These are phyloP conservation scores for Aspergillus fumigatus DNA, from an alignment of 2,329 filamentous ascomycete species.

Conservation along the genomic window DNA sequence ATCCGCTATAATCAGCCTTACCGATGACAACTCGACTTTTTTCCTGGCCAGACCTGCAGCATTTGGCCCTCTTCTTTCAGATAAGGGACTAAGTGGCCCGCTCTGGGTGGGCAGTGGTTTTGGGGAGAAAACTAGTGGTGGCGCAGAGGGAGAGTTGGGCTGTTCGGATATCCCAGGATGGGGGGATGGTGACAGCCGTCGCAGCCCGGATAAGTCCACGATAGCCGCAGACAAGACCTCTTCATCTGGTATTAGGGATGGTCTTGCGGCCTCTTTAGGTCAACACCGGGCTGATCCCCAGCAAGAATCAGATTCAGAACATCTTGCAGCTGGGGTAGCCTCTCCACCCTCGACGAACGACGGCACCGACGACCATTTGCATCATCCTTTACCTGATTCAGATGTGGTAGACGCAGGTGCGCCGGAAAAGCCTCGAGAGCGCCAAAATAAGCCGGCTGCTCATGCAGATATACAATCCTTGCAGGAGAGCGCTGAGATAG, in stretches of 20 bases:
- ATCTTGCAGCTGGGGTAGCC: conserved; percentile 12
- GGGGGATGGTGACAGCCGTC: conserved; percentile 56
- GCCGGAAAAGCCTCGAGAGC: conserved; percentile 31
- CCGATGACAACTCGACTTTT: conserved; percentile 96
- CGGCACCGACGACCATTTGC: conserved; percentile 80
- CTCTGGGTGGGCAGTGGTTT: conserved; percentile 94
- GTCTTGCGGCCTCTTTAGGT: conserved; percentile 14
- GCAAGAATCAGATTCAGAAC: conserved; percentile 17
- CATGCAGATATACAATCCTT: conserved; percentile 90
- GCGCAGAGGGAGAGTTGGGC: conserved; percentile 76
- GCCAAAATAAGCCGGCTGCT: conserved; percentile 32
- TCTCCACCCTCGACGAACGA: conserved; percentile 51
- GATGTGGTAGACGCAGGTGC: conserved; percentile 32
- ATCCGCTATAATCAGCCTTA: conserved; percentile 91
- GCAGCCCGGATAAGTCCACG: conserved; percentile 19
- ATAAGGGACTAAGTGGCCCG: conserved; percentile 75
- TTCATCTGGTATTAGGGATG: conserved; percentile 19
- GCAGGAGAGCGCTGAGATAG: conserved; percentile 87
- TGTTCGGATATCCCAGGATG: conserved; percentile 93
- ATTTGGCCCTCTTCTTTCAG: conserved; percentile 76
- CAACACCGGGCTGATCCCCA: conserved; percentile 21
- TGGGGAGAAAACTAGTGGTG: conserved; percentile 58
- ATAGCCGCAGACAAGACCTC: conserved; percentile 17
- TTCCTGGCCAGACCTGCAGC: conserved; percentile 90
- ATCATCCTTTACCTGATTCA: conserved; percentile 52